These are phyloP conservation scores for Lichtheimia ornata DNA, from an alignment of 371 early-diverging fungal species.

Conservation along the genomic window DNA sequence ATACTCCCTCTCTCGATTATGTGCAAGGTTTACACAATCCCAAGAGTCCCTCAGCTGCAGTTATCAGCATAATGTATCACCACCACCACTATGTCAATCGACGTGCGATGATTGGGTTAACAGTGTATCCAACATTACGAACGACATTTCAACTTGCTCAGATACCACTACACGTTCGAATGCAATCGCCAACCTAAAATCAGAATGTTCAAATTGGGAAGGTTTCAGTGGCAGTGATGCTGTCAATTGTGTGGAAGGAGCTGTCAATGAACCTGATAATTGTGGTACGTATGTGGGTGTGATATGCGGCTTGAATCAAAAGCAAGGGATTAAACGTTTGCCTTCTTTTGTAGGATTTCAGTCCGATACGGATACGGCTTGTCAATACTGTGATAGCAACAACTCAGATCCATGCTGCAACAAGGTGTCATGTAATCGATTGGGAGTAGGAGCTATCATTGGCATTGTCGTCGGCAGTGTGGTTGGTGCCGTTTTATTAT, in stretches of 20 bases:
- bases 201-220: conserved; percentile 36
- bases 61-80: conserved; percentile 27
- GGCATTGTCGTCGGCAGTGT: conserved; percentile 20
- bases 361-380: conserved; percentile 19
- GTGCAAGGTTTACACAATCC: conserved; percentile 37
- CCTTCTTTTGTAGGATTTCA: conserved; percentile 25
- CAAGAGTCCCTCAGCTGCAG: conserved; percentile 42
- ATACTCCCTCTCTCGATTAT: conserved; percentile 38
- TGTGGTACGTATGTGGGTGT: conserved; percentile 33
- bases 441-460: conserved; percentile 15
- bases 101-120: conserved; percentile 41
- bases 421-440: conserved; percentile 10
- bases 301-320: no score
- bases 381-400: conserved; percentile 30
- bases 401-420: conserved; percentile 41
- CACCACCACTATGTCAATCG: conserved; percentile 37
- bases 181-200: conserved; percentile 13
- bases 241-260: conserved; percentile 35
- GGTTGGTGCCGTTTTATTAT: conserved; percentile 9
- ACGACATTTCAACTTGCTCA: conserved; percentile 10
- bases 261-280: conserved; percentile 39
- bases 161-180: conserved; percentile 1
- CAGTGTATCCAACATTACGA: conserved; percentile 30
- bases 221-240: conserved; percentile 33
- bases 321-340: background rate